These are phyloP conservation scores for Ustilago sp. DNA, from an alignment of 1,284 basidiomycete species.

Conservation along the genomic window DNA sequence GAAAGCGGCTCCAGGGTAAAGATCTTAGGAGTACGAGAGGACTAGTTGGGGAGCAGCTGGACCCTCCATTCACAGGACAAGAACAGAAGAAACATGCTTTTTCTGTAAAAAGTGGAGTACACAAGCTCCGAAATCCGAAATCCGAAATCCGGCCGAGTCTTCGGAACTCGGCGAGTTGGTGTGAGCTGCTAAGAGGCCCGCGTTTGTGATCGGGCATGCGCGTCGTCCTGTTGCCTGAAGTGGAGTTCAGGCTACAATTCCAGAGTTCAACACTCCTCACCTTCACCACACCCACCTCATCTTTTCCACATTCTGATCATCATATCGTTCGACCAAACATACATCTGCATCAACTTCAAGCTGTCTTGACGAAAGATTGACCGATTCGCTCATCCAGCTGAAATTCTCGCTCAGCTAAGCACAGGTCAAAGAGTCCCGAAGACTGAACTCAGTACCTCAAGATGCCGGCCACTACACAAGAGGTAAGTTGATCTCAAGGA, in stretches of 20 bases:
- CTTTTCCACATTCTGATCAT: background rate
- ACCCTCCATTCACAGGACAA: background rate
- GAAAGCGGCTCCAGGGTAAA: background rate
- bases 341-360: background rate
- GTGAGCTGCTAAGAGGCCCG: slow-evolving; percentile 5
- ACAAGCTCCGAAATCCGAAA: slow-evolving; percentile 27
- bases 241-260: slow-evolving; percentile 25
- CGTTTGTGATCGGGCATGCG: slow-evolving; percentile 52
- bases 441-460: slow-evolving; percentile 5
- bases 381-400: background rate
- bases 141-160: background rate
- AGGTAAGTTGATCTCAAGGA: slow-evolving; percentile 35
- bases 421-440: background rate
- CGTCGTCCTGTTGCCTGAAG: slow-evolving; percentile 33
- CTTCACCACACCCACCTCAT: background rate
- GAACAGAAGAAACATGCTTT: background rate
- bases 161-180: slow-evolving; percentile 17
- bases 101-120: slow-evolving; percentile 29
- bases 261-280: slow-evolving; percentile 24
- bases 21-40: background rate
- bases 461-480: slow-evolving; percentile 61
- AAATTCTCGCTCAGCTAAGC: background rate
- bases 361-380: background rate
- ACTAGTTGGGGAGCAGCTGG: too few relatives aligned
- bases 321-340: background rate